phyloP scores from a whole-genome alignment of 2,329 filamentous ascomycete species.

The Exophiala xenobiotica region DNA sequence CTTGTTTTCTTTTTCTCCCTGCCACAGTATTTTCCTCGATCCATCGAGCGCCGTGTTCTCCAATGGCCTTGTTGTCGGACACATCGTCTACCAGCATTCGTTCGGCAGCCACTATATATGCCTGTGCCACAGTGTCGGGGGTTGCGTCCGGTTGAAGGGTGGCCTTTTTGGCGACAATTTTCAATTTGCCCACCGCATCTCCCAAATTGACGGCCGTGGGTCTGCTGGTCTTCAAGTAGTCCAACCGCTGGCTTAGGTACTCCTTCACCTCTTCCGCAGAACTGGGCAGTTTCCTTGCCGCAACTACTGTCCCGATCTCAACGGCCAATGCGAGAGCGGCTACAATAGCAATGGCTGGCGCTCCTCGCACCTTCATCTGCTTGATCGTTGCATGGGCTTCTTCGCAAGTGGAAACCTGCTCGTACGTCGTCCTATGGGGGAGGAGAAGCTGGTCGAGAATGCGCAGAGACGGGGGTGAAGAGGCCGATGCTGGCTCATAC shows the following conservation, averaged over 20 bases:
- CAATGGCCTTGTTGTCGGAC: slow-evolving; percentile 82
- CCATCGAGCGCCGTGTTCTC: slow-evolving; percentile 79
- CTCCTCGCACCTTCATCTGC: slow-evolving; percentile 67
- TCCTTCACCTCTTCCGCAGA: slow-evolving; percentile 56
- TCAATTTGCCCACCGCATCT: slow-evolving; percentile 82
- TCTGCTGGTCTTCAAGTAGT: slow-evolving; percentile 83
- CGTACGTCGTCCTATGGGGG: slow-evolving; percentile 59
- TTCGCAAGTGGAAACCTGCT: slow-evolving; percentile 53
- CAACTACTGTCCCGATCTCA: slow-evolving; percentile 60
- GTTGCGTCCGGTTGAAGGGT: slow-evolving; percentile 36
- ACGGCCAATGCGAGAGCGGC: slow-evolving; percentile 85
- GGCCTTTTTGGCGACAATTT: slow-evolving; percentile 56
- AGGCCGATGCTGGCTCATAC: slow-evolving; percentile 51
- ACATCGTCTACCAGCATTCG: slow-evolving; percentile 84
- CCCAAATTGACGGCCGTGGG: slow-evolving; percentile 94
- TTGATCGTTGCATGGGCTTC: slow-evolving; percentile 67
- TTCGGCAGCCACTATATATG: slow-evolving; percentile 79
- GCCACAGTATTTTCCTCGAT: slow-evolving; percentile 60
- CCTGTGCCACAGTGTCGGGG: slow-evolving; percentile 56
- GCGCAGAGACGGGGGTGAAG: slow-evolving; percentile 40
- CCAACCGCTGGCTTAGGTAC: slow-evolving; percentile 73
- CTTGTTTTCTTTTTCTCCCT: slow-evolving; percentile 44
- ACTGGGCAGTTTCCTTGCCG: slow-evolving; percentile 43
- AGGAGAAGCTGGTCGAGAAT: slow-evolving; percentile 65
- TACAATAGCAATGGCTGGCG: slow-evolving; percentile 97